Evolutionary conservation across 2,329 filamentous ascomycete species (phyloP).

Genomic region (Xylaria sp.): DNA sequence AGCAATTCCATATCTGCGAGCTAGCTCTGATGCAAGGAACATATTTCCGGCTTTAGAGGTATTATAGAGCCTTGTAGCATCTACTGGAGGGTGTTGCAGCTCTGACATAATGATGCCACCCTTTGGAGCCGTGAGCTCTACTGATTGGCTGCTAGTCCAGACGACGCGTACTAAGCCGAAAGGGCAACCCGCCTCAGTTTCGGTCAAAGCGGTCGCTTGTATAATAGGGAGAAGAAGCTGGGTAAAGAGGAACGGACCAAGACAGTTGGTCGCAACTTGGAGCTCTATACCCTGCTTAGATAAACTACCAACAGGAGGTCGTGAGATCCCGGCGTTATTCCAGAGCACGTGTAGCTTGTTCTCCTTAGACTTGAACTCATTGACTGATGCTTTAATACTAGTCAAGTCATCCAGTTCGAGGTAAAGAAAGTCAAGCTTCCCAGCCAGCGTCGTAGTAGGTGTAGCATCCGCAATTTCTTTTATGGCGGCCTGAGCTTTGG

Average conservation of each 20-base stretch:
- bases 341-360: constrained; percentile 29
- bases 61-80: constrained; percentile 26
- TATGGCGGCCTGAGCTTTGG: constrained; percentile 23
- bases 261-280: constrained; percentile 45
- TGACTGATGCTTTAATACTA: constrained; percentile 24
- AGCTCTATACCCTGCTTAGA: constrained; percentile 45
- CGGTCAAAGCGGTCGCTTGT: constrained; percentile 29
- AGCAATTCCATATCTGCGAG: constrained; percentile 9
- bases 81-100: constrained; percentile 22
- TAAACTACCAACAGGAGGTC: constrained; percentile 25
- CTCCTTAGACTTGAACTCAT: constrained; percentile 26
- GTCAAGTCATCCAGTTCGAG: constrained; percentile 30
- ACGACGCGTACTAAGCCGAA: constrained; percentile 25
- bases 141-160: constrained; percentile 29
- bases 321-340: constrained; percentile 37
- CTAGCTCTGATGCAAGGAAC: constrained; percentile 30
- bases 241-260: constrained; percentile 45
- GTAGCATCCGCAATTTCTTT: constrained; percentile 3
- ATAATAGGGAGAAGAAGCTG: constrained; percentile 44
- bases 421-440: constrained; percentile 25
- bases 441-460: neutral
- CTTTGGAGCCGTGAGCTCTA: constrained; percentile 30
- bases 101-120: constrained; percentile 30
- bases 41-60: constrained; percentile 33
- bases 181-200: neutral